Percentiles rank a stretch among this genome's conserved stretches.
Evolutionary conservation across 164 flowering plant genomes (phyloP).

Genomic region (Dillenia suffruticosa): DNA sequence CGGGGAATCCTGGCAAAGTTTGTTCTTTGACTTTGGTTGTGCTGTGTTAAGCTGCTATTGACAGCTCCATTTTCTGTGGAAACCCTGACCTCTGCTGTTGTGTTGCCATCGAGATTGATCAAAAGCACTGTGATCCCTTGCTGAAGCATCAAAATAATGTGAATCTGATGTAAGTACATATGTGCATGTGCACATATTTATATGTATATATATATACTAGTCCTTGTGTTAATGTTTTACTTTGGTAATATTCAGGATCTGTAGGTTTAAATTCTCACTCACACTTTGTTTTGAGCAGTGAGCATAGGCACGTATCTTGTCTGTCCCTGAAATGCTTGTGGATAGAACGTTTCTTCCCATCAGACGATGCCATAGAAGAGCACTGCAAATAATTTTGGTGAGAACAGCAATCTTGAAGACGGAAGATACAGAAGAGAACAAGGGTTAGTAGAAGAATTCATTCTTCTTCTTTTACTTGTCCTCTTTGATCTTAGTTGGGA

Average conservation of each 20-base stretch:
- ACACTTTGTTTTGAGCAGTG: constrained; percentile 47
- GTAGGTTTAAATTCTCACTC: not conserved
- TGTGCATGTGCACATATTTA: no score
- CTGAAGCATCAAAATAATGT: constrained; percentile 17
- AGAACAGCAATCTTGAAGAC: no score
- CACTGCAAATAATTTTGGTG: constrained; percentile 21
- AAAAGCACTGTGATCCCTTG: constrained; percentile 40
- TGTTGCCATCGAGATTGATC: constrained; percentile 36
- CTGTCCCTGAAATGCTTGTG: constrained; percentile 19
- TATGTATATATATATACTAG: no score
- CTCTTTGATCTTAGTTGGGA: no score
- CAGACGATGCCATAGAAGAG: constrained; percentile 50
- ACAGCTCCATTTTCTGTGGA: not conserved
- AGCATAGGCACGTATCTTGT: constrained; percentile 43
- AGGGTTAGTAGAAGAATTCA: not conserved
- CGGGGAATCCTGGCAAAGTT: not conserved
- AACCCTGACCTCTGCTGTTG: constrained; percentile 12
- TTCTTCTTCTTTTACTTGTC: no score
- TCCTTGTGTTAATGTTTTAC: not conserved
- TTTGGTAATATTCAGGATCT: not conserved
- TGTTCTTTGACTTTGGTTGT: not conserved
- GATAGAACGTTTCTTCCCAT: constrained; percentile 46
- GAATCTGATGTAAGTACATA: no score
- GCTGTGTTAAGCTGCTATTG: constrained; percentile 1
- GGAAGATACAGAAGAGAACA: no score